phyloP scores from a whole-genome alignment of 169 alveolate genomes.

The Amoebophrya sp. region DNA sequence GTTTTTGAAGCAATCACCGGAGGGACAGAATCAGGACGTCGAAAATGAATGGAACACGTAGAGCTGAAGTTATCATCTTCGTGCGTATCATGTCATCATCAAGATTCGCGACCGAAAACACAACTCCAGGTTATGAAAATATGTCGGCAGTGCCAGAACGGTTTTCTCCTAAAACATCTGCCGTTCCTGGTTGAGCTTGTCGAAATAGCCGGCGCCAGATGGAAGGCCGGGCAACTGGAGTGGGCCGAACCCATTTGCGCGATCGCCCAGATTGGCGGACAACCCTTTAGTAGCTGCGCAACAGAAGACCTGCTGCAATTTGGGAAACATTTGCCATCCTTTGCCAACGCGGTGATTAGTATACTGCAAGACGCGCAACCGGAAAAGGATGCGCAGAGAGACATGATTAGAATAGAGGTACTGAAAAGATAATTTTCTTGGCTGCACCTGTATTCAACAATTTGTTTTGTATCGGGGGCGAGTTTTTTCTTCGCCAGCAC shows the following conservation, averaged over 20 bases:
- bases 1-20: too few relatives aligned
- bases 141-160: not conserved
- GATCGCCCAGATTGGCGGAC: not conserved
- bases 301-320: not conserved
- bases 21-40: too few relatives aligned
- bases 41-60: too few relatives aligned
- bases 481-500: too few relatives aligned
- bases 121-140: not conserved
- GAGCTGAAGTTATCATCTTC: too few relatives aligned
- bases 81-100: too few relatives aligned
- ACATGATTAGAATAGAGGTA: constrained; percentile 19
- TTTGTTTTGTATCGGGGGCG: too few relatives aligned
- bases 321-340: not conserved
- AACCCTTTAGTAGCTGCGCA: not conserved
- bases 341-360: not conserved
- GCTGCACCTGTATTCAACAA: too few relatives aligned
- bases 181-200: not conserved
- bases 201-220: not conserved
- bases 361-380: constrained; percentile 8
- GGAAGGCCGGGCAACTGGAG: not conserved
- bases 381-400: not conserved
- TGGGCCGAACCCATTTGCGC: not conserved
- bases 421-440: not conserved
- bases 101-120: not conserved
- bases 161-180: not conserved